Percentiles rank a stretch among this genome's conserved stretches.
These are phyloP conservation scores for Cryphonectria parasitica DNA, from an alignment of 2,329 filamentous ascomycete species.

Conservation along the genomic window DNA sequence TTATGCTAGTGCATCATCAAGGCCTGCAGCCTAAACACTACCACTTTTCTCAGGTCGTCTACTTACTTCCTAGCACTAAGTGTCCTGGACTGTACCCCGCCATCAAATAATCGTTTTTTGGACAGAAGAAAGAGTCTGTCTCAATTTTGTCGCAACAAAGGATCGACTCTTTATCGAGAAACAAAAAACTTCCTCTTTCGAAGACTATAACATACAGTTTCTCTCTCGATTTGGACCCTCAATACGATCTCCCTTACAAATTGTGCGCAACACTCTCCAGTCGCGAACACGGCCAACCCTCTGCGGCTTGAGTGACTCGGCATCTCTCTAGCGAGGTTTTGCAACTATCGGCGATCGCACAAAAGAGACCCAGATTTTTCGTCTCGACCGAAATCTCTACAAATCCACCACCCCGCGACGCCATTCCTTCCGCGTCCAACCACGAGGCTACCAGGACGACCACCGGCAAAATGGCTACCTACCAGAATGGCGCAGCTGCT, in stretches of 20 bases:
- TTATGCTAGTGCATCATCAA: neutral
- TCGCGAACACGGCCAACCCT: neutral
- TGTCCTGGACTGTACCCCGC: neutral
- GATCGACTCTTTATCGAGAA: neutral
- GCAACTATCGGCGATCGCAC: conserved; percentile 27
- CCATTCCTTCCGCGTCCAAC: conserved; percentile 38
- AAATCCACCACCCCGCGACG: conserved; percentile 30
- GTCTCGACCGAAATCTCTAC: conserved; percentile 31
- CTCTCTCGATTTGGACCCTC: neutral
- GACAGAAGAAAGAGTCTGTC: neutral
- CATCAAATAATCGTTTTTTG: neutral
- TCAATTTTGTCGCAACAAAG: conserved; percentile 5
- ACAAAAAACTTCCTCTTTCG: neutral
- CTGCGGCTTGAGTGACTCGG: neutral
- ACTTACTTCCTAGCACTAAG: neutral
- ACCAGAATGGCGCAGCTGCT: conserved; percentile 64
- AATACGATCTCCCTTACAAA: neutral
- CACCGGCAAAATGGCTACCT: conserved; percentile 60
- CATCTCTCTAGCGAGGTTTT: conserved; percentile 28
- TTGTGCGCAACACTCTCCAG: neutral
- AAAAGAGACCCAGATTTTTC: conserved; percentile 26
- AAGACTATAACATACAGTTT: too few species aligned
- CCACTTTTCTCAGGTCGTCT: neutral
- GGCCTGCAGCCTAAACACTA: neutral
- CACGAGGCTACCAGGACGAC: conserved; percentile 42